Evolutionary conservation across 2,329 filamentous ascomycete species (phyloP), one percentile per base, ranked within the genome.

Genomic region (Massarina eburnea): DNA sequence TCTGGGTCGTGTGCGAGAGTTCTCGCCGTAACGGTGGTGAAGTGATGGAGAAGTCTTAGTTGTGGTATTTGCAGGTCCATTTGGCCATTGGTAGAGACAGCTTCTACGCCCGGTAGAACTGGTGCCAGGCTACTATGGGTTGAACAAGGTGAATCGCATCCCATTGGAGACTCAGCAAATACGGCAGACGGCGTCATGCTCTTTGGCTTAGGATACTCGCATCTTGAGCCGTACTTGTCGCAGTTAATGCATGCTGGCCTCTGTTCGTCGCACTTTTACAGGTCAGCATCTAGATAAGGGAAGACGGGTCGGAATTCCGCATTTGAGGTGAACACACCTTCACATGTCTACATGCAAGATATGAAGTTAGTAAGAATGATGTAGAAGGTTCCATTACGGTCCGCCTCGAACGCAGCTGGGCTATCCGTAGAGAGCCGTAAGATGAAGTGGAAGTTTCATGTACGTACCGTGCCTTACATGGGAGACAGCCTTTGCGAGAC

Each of bases 11-110:
- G 19, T 2, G 43, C 37, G 9, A 56, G 45, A 20, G 58, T 55
- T 14, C 42, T 42, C n/a, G 48, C 54, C 3, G 58, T 61, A 12
- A 48, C 49, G 8, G 50, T 55, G n/a, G 45, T 46, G 46, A 56
- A 63, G 32, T 63, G 55, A 39, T 63, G 59, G 12, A 63, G 44
- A 3, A 63, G 48, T 7, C 57, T 50, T 21, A 61, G 48, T 19
- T 58, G 48, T 7, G 39, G 38, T 21, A 59, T 46, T 19, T 55
- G 44, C 2, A 53, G 39, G 9, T 27, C 27, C 3, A 45, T 14
- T 6, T 50, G 39, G 20, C 29, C 38, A 21, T 30, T 4, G 20
- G 8, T 12, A 17, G 4, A 33, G 34, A 20, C 8, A 36, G n/a
- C n/a, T n/a, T n/a, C n/a, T n/a, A n/a, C 26, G 22, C 19, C 24